Conservation (phyloP, 2,329 filamentous ascomycete species). For the Exophiala calicioides region DNA sequence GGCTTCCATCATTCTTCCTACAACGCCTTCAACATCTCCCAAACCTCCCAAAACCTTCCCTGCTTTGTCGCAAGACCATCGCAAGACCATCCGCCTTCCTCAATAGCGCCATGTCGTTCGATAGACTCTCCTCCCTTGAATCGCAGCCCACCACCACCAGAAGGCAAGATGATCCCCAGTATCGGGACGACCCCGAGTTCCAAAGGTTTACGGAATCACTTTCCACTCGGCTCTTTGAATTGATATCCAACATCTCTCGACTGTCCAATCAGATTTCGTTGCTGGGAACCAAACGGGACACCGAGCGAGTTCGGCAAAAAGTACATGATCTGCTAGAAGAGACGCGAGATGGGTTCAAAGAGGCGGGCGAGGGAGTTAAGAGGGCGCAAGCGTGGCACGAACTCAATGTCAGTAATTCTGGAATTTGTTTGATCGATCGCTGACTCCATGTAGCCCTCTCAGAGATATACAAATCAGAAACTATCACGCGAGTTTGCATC, state of each 20-base stretch:
- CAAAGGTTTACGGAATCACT: constrained; percentile 77
- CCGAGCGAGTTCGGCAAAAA: constrained; percentile 83
- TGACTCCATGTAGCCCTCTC: constrained; percentile 66
- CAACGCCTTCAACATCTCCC: neutral
- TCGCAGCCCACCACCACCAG: constrained; percentile 70
- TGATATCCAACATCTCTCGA: constrained; percentile 84
- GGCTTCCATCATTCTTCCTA: constrained; percentile 13
- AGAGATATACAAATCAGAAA: constrained; percentile 96
- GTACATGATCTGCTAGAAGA: constrained; percentile 87
- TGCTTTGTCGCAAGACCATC: neutral
- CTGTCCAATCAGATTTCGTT: constrained; percentile 82
- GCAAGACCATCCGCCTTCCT: neutral
- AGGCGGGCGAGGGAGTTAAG: constrained; percentile 91
- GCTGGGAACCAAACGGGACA: constrained; percentile 89
- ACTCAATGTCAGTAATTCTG: constrained; percentile 62
- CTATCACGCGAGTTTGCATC: constrained; percentile 90
- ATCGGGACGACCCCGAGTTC: constrained; percentile 92
- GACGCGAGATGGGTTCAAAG: constrained; percentile 81
- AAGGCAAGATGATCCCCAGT: constrained; percentile 69
- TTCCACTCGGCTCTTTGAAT: constrained; percentile 83
- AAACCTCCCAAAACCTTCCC: neutral
- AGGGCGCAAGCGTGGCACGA: constrained; percentile 85
- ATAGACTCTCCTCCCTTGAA: constrained; percentile 81
- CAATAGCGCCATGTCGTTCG: constrained; percentile 73
- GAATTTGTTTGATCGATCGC: neutral